phyloP scores from a whole-genome alignment of 768 basidiomycete species.

The Daedalea quercina region DNA sequence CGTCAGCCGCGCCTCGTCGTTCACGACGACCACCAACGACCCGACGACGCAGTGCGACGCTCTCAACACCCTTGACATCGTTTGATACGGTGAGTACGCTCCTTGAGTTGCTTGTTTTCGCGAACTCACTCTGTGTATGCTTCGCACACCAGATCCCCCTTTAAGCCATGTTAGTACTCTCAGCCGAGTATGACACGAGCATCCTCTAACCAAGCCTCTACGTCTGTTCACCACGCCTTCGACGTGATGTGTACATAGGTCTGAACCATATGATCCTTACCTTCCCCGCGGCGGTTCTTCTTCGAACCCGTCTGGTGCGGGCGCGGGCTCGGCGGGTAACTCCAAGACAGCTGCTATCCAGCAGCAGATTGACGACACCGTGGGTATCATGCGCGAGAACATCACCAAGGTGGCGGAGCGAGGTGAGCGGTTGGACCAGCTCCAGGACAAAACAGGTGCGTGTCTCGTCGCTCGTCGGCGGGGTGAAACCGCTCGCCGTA shows the following conservation, averaged over 20 bases:
- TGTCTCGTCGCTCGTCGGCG: slow-evolving; percentile 10
- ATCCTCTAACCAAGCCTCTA: neutral
- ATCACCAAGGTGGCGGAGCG: slow-evolving; percentile 94
- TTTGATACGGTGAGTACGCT: slow-evolving; percentile 7
- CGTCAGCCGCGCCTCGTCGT: slow-evolving; percentile 3
- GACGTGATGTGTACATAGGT: slow-evolving; percentile 44
- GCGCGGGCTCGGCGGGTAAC: slow-evolving; percentile 56
- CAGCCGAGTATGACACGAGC: too few species aligned
- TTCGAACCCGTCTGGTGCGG: slow-evolving; percentile 41
- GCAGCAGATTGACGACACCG: slow-evolving; percentile 95
- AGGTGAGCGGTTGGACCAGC: slow-evolving; percentile 86
- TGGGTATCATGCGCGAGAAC: slow-evolving; percentile 97
- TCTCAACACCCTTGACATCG: neutral
- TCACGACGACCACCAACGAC: slow-evolving; percentile 7
- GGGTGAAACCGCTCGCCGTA: neutral
- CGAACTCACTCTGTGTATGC: too few species aligned
- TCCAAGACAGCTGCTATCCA: slow-evolving; percentile 93
- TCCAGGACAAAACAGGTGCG: slow-evolving; percentile 98
- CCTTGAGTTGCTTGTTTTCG: neutral
- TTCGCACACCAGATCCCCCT: slow-evolving; percentile 3
- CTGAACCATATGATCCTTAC: slow-evolving; percentile 98
- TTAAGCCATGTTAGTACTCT: slow-evolving; percentile 16
- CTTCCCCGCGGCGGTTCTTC: slow-evolving; percentile 78
- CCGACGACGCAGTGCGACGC: slow-evolving; percentile 3
- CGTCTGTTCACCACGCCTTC: too few species aligned